A percentile compares a stretch with the other conserved stretches of the same genome.
Conservation (phyloP, 805 yeast species). For the Schizosaccharomyces cryophilus region DNA sequence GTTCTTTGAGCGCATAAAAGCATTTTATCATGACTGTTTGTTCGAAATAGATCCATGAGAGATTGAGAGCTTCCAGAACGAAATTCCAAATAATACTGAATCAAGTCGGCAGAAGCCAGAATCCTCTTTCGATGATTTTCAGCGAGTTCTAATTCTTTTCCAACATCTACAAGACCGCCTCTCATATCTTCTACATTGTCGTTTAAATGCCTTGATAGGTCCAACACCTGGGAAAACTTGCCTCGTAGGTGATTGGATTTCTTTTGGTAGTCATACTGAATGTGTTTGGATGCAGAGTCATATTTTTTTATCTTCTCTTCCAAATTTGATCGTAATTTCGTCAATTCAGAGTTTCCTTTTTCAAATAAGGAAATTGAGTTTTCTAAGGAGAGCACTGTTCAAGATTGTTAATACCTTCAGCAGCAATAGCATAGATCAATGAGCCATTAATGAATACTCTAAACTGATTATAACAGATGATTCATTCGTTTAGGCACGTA, state of each 20-base stretch:
- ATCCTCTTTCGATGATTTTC: neutral
- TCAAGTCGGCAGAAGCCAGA: neutral
- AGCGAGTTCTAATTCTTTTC: neutral
- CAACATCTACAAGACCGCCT: neutral
- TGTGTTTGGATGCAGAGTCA: neutral
- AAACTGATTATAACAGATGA: too few species aligned
- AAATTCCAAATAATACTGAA: neutral
- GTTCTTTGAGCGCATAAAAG: neutral
- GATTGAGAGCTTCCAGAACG: neutral
- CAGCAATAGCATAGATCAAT: too few species aligned
- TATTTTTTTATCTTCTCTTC: neutral
- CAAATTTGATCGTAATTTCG: neutral
- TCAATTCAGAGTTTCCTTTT: neutral
- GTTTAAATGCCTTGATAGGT: neutral
- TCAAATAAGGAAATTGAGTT: neutral
- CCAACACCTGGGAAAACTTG: neutral
- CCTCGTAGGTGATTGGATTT: neutral
- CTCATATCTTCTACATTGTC: neutral
- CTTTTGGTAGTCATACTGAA: neutral
- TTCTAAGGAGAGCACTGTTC: neutral
- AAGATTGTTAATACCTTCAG: too few species aligned
- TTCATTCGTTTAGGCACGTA: too few species aligned
- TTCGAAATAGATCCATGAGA: neutral
- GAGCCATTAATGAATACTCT: too few species aligned
- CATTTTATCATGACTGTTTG: neutral